Evolutionary conservation across 306 rosid species (phyloP).

Genomic region (Malus sieversii): DNA sequence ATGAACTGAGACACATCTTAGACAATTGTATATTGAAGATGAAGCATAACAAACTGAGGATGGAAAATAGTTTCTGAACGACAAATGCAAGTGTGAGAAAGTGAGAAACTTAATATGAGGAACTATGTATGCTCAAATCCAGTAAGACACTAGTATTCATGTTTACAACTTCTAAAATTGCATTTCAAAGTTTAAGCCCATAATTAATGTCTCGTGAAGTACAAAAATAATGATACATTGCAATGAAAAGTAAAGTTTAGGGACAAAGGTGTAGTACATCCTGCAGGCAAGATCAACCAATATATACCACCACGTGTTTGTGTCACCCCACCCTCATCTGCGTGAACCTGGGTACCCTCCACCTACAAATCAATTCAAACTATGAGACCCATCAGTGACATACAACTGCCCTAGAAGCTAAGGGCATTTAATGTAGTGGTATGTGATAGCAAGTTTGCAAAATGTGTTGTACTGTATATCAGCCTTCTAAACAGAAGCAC

Average conservation of each 20-base stretch:
- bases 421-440: slow-evolving; percentile 5
- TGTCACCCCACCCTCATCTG: slow-evolving; percentile 83
- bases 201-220: background rate
- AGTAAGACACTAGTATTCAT: background rate
- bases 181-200: background rate
- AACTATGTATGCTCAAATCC: background rate
- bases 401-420: background rate
- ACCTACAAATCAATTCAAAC: slow-evolving; percentile 46
- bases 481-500: slow-evolving; percentile 1
- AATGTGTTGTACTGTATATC: background rate
- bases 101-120: background rate
- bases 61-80: background rate
- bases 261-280: slow-evolving; percentile 59
- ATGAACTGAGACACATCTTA: background rate
- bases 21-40: background rate
- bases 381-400: slow-evolving; percentile 7
- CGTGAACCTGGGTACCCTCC: slow-evolving; percentile 86
- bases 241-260: background rate
- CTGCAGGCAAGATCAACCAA: slow-evolving; percentile 95
- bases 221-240: background rate
- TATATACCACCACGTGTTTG: slow-evolving; percentile 90
- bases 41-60: background rate
- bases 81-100: background rate
- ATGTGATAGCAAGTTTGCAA: background rate
- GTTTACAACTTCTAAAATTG: background rate